Evolutionary conservation across 257 asterid genomes (phyloP), one percentile per base, ranked within the genome.

Genomic region (Solanum arcanum): DNA sequence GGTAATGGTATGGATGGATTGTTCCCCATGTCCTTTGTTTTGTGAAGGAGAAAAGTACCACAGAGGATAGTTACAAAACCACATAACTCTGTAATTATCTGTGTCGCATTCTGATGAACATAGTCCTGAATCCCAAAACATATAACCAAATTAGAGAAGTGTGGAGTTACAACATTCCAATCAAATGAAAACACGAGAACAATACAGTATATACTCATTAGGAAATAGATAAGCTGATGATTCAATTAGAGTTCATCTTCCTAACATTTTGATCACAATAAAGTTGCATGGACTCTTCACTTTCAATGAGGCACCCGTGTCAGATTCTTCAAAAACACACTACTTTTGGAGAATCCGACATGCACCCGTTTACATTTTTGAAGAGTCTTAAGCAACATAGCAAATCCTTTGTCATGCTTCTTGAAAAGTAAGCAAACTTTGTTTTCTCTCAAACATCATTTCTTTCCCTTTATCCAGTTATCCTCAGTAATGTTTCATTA

Each of bases 41-140:
- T 96, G 93, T 96, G 99, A 11, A 96, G 94, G 62, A 96, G 95
- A 87, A 95, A 96, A 25, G 97, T 94, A 64, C 99, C 99, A 9
- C 94, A 87, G 12, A 96, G 89, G 66, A 96, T 96, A 14, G 98
- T 94, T 86, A 94, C 91, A 72, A 96, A 96, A 18, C 98, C 98
- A 83, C 95, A 93, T 4, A 95, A 72, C 85, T 93, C 99, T 12
- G 94, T 90, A 12, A 93, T 87, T 60, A 96, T 96, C 88, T 93
- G 93, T 29, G 97, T 88, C 9, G 91, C 92, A 37, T 86, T 87
- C 83, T 96, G 96, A 81, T 89, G 87, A 78, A 90, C 92, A 96
- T 94, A 94, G 20, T 96, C 99, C 99, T 96, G 92, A 82, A 86
- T 56, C 85, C 60, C 82, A 25, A 49, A 23, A 31, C 23, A 6